Conservation (phyloP, 2,329 filamentous ascomycete genomes). For the Periconia sp. region DNA sequence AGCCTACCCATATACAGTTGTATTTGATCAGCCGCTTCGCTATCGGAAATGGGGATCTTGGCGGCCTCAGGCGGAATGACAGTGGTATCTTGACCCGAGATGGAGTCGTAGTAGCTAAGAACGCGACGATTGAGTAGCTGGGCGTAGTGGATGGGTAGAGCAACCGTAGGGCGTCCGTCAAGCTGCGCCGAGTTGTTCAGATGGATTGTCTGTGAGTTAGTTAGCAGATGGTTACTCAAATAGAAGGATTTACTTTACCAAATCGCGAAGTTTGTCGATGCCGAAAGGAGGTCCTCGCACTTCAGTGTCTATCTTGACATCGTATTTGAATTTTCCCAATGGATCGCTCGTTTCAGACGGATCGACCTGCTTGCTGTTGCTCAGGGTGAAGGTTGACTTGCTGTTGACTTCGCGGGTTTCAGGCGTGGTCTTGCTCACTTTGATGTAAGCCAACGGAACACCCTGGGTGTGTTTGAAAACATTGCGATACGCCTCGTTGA, state of each 20-base stretch:
- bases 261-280: neutral
- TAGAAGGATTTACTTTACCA: neutral
- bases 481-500: neutral
- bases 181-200: neutral
- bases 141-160: neutral
- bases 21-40: neutral
- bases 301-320: neutral
- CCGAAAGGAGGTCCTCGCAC: neutral
- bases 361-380: neutral
- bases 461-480: neutral
- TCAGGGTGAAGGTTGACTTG: neutral
- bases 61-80: neutral
- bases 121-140: neutral
- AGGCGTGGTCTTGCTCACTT: neutral
- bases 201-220: neutral
- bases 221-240: too few species aligned
- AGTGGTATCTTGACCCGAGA: neutral
- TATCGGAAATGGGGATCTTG: neutral
- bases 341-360: neutral
- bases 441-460: neutral
- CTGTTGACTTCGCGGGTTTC: neutral
- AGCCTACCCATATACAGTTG: neutral
- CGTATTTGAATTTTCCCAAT: neutral
- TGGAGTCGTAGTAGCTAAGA: neutral
- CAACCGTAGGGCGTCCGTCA: neutral